phyloP scores from a whole-genome alignment of 345 rosid species.

The Eucalyptus sp. region DNA sequence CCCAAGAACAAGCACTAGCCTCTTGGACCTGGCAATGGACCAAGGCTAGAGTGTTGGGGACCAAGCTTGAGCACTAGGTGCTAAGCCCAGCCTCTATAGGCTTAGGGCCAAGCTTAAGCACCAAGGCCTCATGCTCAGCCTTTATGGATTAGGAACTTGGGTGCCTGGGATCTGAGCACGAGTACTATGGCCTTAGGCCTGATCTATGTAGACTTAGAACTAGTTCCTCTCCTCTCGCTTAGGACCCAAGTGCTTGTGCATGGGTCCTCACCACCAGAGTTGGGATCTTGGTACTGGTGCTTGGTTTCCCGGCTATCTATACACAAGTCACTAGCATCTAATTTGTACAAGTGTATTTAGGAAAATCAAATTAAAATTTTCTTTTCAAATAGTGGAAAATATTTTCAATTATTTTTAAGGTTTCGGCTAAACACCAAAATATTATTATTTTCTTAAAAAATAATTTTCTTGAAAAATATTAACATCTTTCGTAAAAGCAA shows the following conservation, averaged over 20 bases:
- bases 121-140: fast-evolving
- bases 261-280: fast-evolving
- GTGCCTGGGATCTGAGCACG: neutral
- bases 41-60: neutral
- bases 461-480: neutral
- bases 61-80: neutral
- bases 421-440: too few species aligned
- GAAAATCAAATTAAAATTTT: too few species aligned
- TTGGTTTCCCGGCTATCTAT: fast-evolving
- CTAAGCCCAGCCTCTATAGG: fast-evolving
- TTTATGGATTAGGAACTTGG: neutral
- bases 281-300: neutral
- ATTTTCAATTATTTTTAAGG: too few species aligned
- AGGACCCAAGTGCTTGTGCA: neutral
- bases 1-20: neutral
- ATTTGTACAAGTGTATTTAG: too few species aligned
- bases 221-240: neutral
- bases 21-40: neutral
- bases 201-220: neutral
- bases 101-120: neutral
- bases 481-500: too few species aligned
- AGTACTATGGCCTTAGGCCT: fast-evolving
- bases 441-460: too few species aligned
- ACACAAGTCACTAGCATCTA: fast-evolving
- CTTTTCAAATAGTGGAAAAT: neutral